Base-by-base conservation (phyloP, 768 basidiomycete species). In the Calocera viscosa region DNA sequence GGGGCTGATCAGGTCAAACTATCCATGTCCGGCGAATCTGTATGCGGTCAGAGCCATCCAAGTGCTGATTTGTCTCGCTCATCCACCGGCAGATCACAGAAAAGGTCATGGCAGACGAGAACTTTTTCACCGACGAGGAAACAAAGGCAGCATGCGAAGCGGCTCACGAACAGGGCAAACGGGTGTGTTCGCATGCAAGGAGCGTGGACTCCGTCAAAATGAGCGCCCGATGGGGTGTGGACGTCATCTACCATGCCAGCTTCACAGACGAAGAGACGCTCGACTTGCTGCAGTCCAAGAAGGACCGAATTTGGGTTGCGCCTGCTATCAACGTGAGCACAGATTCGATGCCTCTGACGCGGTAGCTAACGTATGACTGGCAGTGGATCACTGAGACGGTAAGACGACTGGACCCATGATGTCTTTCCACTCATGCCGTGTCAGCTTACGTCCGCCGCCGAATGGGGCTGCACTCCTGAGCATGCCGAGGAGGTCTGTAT, bases 231-330 rank as follows among this genome's bases (percentile, higher is more conserved):
- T 78, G 76, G 49, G 77, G 77, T 0, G 67, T 77, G 32, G 77
- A 78, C 41, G 73, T 78, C 53, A 69, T 72, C 32, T 75, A 72
- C 49, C 63, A 66, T 8, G 60, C 65, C 69, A 75, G 75, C 0
- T 78, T 78, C 70, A 77, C 78, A 38, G 78, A 76, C 1, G 74
- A 78, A 1, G 71, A 71, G 30, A 75, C 73, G 1, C 78, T 78
- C 77, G 72, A 75, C 64, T 75, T 76, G 33, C 72, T 78, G 12
- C 74, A 74, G 67, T 74, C 71, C 38, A 77, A 78, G 65, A 78
- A 77, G 38, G 72, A 73, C 22, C 72, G 77, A 8, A 71, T 77
- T 1, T 77, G 70, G 19, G 74, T 78, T 1, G 76, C 72, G 3
- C 77, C 77, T 0, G 73, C 77, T 2, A 41, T 78, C 40, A 78